Base-by-base conservation (phyloP, 805 yeast species). In the Metschnikowia peoriensis region DNA sequence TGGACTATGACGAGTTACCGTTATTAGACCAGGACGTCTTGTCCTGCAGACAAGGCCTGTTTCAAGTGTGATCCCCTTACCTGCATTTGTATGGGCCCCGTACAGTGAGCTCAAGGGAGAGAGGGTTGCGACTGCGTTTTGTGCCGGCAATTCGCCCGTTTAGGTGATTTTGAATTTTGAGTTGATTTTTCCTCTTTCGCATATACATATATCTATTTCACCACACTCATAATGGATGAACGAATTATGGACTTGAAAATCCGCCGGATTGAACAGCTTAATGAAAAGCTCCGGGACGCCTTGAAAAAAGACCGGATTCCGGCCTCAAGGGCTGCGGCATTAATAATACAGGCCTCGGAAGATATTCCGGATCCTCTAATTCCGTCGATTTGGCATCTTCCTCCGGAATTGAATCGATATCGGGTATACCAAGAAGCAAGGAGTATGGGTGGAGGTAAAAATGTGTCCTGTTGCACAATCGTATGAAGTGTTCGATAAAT, bases 291-390 rank as follows among this genome's bases (percentile, higher is more conserved):
- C 38, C 78, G 76, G 57, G 76, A 76, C 29, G 78, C 81, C 41
- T 63, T 87, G 38, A 63, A 76, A 2, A 69, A 80, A 49, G 84
- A 85, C 11, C 71, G 91, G 54, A 81, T 84, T 2, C 81, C 84
- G 34, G 85, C 88, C 8, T 83, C 89, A 6, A 80, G 80, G 60
- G 86, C 87, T 7, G 79, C 84, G 7, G 68, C 78, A 38, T 67
- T 77, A 49, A 69, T 79, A 17, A 73, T 80, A 12, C 70, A 76
- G 50, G 73, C 69, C 44, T 69, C 76, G 7, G 72, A 75, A 49
- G 72, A 68, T 22, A 75, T 76, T 7, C 73, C 75, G 2, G 85
- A 81, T 62, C 73, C 73, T 43, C 65, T 81, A 41, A 64, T 80
- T n/a, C 78, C 82, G 1, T 60, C 66, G 6, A 48, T 77, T 10